Conservation (phyloP, 345 rosid genomes). For the Salix udensis region DNA sequence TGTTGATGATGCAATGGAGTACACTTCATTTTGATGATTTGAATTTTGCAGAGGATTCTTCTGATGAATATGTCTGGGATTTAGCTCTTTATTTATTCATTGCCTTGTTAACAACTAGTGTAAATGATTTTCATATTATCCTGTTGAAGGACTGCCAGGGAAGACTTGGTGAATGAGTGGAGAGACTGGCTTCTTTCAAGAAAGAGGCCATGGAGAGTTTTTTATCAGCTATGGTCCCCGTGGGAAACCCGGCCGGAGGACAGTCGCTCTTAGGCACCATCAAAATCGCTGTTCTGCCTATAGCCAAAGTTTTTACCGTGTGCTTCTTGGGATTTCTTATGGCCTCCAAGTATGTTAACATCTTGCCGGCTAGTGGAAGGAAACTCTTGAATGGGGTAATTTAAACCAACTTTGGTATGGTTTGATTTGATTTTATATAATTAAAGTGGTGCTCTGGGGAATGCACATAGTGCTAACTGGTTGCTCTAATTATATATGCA, state of each 20-base stretch:
- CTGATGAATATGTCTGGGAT: background rate
- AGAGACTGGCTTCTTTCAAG: background rate
- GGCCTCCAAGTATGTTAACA: conserved; percentile 94
- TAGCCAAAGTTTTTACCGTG: conserved; percentile 92
- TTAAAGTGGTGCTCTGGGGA: background rate
- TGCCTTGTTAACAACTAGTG: too few species aligned
- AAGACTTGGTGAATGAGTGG: conserved; percentile 5
- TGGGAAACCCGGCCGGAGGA: conserved; percentile 33
- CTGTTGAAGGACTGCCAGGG: background rate
- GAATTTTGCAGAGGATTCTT: background rate
- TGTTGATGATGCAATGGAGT: too few species aligned
- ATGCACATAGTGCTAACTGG: background rate
- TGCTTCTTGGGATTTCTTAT: conserved; percentile 93
- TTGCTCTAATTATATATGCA: conserved; percentile 24
- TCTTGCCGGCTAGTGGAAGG: conserved; percentile 87
- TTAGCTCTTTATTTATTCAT: background rate
- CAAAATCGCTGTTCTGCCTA: conserved; percentile 87
- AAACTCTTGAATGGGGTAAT: conserved; percentile 87
- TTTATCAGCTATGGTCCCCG: conserved; percentile 28
- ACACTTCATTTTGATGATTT: too few species aligned
- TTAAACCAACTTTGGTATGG: background rate
- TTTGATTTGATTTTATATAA: background rate
- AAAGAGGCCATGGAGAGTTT: conserved; percentile 33
- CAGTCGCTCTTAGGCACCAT: conserved; percentile 57
- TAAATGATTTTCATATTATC: background rate